A percentile compares a stretch with the other conserved stretches of the same genome.
Evolutionary conservation across 2,329 filamentous ascomycete species (phyloP).

Genomic region (Colletotrichum navitas): DNA sequence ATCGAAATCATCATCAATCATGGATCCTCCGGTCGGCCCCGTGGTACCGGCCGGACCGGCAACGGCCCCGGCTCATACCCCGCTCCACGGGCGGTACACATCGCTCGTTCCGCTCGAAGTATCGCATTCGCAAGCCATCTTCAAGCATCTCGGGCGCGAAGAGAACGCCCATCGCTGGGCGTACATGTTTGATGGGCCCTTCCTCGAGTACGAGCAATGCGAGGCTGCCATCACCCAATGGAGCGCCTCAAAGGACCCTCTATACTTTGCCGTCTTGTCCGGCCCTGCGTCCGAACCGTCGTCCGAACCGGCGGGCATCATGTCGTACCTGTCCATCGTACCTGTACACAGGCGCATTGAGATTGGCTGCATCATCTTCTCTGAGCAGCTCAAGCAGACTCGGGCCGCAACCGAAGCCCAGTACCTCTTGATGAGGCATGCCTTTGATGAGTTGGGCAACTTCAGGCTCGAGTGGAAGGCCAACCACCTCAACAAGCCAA

Average conservation of each 20-base stretch:
- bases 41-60: constrained; percentile 42
- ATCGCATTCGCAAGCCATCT: constrained; percentile 48
- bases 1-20: not conserved
- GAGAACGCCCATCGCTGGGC: constrained; percentile 52
- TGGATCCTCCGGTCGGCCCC: constrained; percentile 41
- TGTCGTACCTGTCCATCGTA: constrained; percentile 61
- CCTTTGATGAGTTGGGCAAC: constrained; percentile 67
- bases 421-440: constrained; percentile 66
- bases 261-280: constrained; percentile 61
- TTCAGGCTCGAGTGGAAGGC: constrained; percentile 75
- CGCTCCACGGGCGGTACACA: constrained; percentile 50
- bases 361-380: constrained; percentile 68
- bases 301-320: constrained; percentile 56
- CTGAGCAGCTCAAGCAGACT: constrained; percentile 64
- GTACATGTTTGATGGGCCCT: constrained; percentile 49
- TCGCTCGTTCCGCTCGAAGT: constrained; percentile 48
- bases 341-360: constrained; percentile 65
- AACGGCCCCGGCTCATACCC: constrained; percentile 37
- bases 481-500: constrained; percentile 67
- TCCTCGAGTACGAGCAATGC: constrained; percentile 43
- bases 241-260: constrained; percentile 50
- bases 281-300: constrained; percentile 43
- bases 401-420: constrained; percentile 68
- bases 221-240: constrained; percentile 43
- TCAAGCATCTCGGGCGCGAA: constrained; percentile 50